Base-by-base conservation (phyloP, 768 basidiomycete species). In the Kwoniella pini region DNA sequence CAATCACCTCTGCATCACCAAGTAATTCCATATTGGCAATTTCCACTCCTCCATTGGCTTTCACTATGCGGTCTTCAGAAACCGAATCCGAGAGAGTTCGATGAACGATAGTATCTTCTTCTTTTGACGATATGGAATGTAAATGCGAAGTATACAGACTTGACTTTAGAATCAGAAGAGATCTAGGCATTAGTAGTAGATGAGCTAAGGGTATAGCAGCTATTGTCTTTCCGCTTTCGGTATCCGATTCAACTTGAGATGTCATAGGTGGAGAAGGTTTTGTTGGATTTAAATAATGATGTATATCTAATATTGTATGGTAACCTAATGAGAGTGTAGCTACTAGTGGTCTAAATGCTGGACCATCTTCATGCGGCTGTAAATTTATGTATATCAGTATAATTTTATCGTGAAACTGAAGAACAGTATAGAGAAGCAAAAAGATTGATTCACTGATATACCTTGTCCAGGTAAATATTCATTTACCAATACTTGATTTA, bases 391-490 rank as follows among this genome's bases (percentile, higher is more conserved):
- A n/a, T n/a, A n/a, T n/a, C n/a, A n/a, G n/a, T n/a, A n/a, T n/a
- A n/a, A n/a, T n/a, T n/a, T n/a, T n/a, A n/a, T n/a, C n/a, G n/a
- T n/a, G n/a, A n/a, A n/a, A n/a, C n/a, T n/a, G n/a, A n/a, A n/a
- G n/a, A 19, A 42, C 24, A n/a, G 30, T 55, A 22, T 42, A 21
- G 27, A 19, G 19, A 28, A 45, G 1, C 2, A 36, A 36, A 36
- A 36, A 7, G 33, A 31, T 15, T n/a, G 57, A 78, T 81, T 56
- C 76, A 92, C 92, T 84, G 93, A 89, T 61, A 98, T 97, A 11
- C 95, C 94, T 80, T 96, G 91, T 1, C 89, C 90, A 7, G 91
- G 84, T 17, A 85, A 82, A 78, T 97, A 97, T 86, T 95, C 90
- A 75, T 93, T 93, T 69, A 95, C 81, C 59, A 94, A 88, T 61